A percentile compares a stretch with the other conserved stretches of the same genome.
Evolutionary conservation across 208 protist species (phyloP).

Genomic region (Wallacemonas sp.): DNA sequence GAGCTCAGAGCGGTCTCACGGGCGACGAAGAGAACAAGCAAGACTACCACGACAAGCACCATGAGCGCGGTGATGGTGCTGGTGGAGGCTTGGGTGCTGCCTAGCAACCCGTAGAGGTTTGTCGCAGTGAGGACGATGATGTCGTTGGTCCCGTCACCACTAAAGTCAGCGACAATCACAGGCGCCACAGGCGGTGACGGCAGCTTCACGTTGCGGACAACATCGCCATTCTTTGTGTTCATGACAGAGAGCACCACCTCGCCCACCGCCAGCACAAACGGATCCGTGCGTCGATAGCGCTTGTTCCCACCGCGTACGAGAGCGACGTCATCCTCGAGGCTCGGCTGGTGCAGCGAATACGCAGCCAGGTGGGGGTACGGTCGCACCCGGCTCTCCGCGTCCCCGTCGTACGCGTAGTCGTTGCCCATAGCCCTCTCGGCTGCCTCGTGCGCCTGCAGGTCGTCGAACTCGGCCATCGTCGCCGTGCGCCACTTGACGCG

Average conservation of each 20-base stretch:
- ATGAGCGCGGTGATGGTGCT: slow-evolving; percentile 68
- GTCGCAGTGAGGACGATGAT: slow-evolving; percentile 72
- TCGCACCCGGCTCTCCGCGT: slow-evolving; percentile 17
- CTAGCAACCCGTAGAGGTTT: slow-evolving; percentile 74
- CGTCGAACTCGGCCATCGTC: slow-evolving; percentile 55
- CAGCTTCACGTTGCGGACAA: slow-evolving; percentile 60
- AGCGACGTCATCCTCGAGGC: slow-evolving; percentile 42
- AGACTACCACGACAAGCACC: slow-evolving; percentile 67
- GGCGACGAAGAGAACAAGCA: slow-evolving; percentile 73
- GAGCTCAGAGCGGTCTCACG: slow-evolving; percentile 38
- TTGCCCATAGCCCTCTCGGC: slow-evolving; percentile 24
- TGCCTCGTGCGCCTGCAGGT: slow-evolving; percentile 25
- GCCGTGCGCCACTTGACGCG: slow-evolving; percentile 83
- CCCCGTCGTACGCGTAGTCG: slow-evolving; percentile 13
- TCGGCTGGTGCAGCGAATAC: slow-evolving; percentile 64
- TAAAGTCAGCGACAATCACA: slow-evolving; percentile 83
- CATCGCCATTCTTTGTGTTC: slow-evolving; percentile 58
- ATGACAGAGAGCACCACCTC: slow-evolving; percentile 60
- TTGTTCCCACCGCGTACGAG: slow-evolving; percentile 44
- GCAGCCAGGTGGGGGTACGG: slow-evolving; percentile 70
- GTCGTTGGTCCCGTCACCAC: slow-evolving; percentile 87
- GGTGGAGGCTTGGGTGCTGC: slow-evolving; percentile 59
- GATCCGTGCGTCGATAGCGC: slow-evolving; percentile 56
- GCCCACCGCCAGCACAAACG: slow-evolving; percentile 85
- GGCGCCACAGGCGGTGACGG: slow-evolving; percentile 60